phyloP scores from a whole-genome alignment of 1,284 basidiomycete genomes.

The Sanguinoderma infundibulare region DNA sequence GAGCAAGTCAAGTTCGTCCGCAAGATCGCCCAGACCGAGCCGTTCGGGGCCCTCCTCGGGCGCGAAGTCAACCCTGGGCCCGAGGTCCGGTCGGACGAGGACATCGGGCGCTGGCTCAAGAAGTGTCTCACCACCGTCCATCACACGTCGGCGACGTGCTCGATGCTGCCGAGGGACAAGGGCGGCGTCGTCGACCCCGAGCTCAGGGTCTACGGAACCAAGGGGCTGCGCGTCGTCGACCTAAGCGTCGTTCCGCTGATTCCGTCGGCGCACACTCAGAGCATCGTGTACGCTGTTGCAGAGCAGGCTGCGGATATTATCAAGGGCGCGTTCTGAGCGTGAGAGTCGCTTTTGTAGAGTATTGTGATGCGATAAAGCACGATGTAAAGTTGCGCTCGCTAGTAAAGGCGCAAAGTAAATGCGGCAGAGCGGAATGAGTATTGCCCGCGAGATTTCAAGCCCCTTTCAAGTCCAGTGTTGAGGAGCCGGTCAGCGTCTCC shows the following conservation, averaged over 20 bases:
- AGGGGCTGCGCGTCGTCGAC: constrained; percentile 56
- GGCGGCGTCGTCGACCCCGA: constrained; percentile 57
- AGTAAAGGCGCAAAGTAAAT: too few species aligned
- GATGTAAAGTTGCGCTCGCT: too few species aligned
- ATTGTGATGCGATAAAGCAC: too few species aligned
- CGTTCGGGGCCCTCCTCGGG: constrained; percentile 42
- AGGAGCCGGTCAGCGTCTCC: too few species aligned
- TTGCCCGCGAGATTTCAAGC: too few species aligned
- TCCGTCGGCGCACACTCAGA: constrained; percentile 9
- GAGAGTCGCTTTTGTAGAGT: too few species aligned
- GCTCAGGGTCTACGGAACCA: constrained; percentile 58
- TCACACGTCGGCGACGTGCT: constrained; percentile 31
- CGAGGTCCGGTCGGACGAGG: constrained; percentile 21
- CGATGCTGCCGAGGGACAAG: constrained; percentile 52
- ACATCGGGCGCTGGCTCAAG: constrained; percentile 15
- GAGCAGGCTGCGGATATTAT: constrained; percentile 13
- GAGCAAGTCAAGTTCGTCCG: constrained; percentile 54
- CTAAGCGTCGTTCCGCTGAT: constrained; percentile 44
- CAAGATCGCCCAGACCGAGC: constrained; percentile 43
- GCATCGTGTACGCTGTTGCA: constrained; percentile 9
- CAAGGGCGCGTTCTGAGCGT: constrained; percentile 4
- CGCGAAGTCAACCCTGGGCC: constrained; percentile 43
- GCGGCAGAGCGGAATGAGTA: too few species aligned
- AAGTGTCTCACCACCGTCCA: constrained; percentile 13
- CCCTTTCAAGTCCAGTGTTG: too few species aligned